Base-by-base conservation (phyloP, 768 basidiomycete species). In the Pleurotus sapidus region DNA sequence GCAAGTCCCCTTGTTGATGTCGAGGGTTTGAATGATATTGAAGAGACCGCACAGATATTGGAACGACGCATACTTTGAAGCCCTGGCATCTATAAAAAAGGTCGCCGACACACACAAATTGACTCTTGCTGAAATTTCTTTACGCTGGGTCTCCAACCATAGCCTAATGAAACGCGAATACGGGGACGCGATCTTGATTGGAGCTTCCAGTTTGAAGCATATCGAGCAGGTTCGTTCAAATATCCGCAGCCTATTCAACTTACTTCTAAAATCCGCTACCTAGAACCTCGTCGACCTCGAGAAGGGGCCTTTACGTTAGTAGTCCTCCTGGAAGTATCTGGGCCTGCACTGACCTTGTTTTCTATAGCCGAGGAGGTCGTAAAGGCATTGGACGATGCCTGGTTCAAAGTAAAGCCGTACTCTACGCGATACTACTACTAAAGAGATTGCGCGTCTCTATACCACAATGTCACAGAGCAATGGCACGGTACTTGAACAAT, bases 61-160 rank as follows among this genome's bases (percentile, higher is more conserved):
- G 82, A 80, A 80, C 55, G 78, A 80, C 38, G 68, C 70, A 15
- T 77, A 79, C 63, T 85, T 85, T 68, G 70, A 75, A 24, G 79
- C 81, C 0, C 66, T 85, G 15, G 73, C 71, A 0, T 56, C 68
- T 8, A 74, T 86, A 57, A 70, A 74, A 12, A 68, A 67, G 3
- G 80, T 74, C 7, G 77, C 79, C 5, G 76, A 75, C 34, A 78
- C 75, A 50, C 71, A 84, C 59, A 60, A 67, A 39, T 64, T 87
- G 4, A 75, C 77, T 0, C 68, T 84, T 56, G 72, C 77, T 3
- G 83, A 86, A 67, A 74, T 84, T 2, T 82, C 84, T 1, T 69
- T 85, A 48, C 74, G 85, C 15, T 87, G 85, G 86, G 72, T 79
- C 49, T 80, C 84, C 53, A 77, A 86, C 57, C 84, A 87, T 58